phyloP scores from a whole-genome alignment of 345 rosid species.

The Theobroma cacao region DNA sequence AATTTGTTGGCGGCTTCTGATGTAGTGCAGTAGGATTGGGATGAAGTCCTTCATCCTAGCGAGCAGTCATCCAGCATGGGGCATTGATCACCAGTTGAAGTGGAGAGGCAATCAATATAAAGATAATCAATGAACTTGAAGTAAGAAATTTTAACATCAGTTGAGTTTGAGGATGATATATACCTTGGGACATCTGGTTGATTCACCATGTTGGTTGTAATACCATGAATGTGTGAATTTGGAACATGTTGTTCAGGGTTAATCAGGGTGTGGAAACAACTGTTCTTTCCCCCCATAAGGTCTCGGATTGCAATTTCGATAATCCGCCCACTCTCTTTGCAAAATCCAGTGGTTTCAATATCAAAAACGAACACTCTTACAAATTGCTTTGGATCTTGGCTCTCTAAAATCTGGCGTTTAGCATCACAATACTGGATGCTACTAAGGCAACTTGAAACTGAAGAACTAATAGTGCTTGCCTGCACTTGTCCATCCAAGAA shows the following conservation, averaged over 20 bases:
- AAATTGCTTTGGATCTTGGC: not conserved
- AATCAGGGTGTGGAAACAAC: conserved; percentile 23
- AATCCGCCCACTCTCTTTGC: not conserved
- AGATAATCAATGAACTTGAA: not conserved
- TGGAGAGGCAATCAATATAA: not conserved
- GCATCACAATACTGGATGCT: conserved; percentile 18
- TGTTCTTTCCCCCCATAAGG: conserved; percentile 18
- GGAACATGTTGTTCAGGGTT: conserved; percentile 23
- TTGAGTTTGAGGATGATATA: not conserved
- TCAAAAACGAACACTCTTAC: conserved; percentile 14
- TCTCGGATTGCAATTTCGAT: conserved; percentile 24
- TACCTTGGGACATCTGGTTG: conserved; percentile 12
- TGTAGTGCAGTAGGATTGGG: conserved; percentile 6
- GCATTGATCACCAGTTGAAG: not conserved
- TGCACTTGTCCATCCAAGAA: not conserved
- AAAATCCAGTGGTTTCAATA: conserved; percentile 20
- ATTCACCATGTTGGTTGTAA: conserved; percentile 5
- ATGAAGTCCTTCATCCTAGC: conserved; percentile 7
- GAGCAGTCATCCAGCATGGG: not conserved
- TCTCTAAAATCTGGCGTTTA: conserved; percentile 1
- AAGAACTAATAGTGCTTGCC: not conserved
- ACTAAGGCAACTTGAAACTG: not conserved
- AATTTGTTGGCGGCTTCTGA: not conserved
- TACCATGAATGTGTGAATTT: conserved; percentile 26
- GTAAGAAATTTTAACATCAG: not conserved